Conservation (phyloP, 108 stramenopile genomes). For the Stephanodiscus minutulus region DNA sequence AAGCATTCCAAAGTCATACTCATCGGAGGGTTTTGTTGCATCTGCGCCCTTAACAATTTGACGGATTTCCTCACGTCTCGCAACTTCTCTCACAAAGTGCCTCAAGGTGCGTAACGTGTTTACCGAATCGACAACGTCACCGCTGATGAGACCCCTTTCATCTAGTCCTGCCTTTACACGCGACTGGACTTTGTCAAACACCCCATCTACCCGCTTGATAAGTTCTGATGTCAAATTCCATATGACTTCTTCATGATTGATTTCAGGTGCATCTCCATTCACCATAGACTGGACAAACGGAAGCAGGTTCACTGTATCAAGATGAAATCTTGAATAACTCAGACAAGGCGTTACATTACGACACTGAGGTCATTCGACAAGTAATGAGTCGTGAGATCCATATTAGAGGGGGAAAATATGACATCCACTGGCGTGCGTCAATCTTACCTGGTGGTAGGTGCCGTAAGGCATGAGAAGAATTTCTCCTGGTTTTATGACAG, state of each 20-base stretch:
- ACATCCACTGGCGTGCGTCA: not conserved
- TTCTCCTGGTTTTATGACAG: constrained; percentile 76
- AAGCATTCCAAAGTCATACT: constrained; percentile 51
- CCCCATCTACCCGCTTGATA: constrained; percentile 53
- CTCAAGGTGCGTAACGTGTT: constrained; percentile 52
- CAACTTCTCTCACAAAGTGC: constrained; percentile 59
- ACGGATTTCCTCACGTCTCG: constrained; percentile 38
- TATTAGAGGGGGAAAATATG: not conserved
- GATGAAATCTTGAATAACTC: constrained; percentile 81
- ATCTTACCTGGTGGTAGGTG: constrained; percentile 67
- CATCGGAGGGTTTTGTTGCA: constrained; percentile 8
- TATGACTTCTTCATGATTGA: constrained; percentile 71
- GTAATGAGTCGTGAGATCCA: not conserved
- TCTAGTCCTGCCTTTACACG: constrained; percentile 25
- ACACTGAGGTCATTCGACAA: constrained; percentile 36
- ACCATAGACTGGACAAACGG: constrained; percentile 65
- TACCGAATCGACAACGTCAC: constrained; percentile 49
- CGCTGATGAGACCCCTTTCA: constrained; percentile 12
- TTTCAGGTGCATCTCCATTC: constrained; percentile 72
- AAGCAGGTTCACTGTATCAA: constrained; percentile 69
- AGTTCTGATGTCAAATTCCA: constrained; percentile 72
- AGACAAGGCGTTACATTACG: constrained; percentile 78
- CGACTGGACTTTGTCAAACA: constrained; percentile 39
- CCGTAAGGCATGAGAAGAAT: constrained; percentile 85
- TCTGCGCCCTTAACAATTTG: constrained; percentile 43